Conservation (phyloP, 139 green algal genomes). For the Mesostigma viride region DNA sequence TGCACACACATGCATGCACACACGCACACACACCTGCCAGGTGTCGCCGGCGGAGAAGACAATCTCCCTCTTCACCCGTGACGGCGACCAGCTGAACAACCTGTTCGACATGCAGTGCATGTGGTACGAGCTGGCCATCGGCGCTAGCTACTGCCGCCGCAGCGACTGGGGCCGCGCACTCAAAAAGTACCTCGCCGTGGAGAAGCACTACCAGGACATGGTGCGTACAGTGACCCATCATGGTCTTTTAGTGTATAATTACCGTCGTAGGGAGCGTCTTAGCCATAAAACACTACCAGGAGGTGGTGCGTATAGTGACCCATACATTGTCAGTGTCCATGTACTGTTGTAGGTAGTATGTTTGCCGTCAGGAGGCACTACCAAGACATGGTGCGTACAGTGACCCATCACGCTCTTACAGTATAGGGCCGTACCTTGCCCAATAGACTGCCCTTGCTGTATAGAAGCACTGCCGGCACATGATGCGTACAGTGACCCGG, state of each 20-base stretch:
- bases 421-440: no score
- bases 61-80: constrained; percentile 70
- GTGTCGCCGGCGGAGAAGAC: constrained; percentile 58
- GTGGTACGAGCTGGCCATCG: constrained; percentile 82
- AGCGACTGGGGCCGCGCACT: constrained; percentile 48
- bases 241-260: no score
- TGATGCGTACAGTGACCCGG: no score
- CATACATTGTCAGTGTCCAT: no score
- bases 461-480: no score
- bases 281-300: no score
- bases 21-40: constrained; percentile 8
- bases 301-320: no score
- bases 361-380: constrained; percentile 66
- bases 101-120: constrained; percentile 96
- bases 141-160: constrained; percentile 41
- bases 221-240: constrained; percentile 15
- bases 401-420: no score
- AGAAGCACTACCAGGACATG: constrained; percentile 62
- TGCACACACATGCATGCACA: constrained; percentile 2
- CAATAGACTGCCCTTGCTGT: no score
- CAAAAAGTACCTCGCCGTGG: constrained; percentile 69
- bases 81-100: constrained; percentile 62
- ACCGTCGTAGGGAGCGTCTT: no score
- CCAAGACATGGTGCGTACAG: constrained; percentile 29
- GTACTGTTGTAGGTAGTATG: no score